phyloP scores from a whole-genome alignment of 331 rosid species.

The Quercus tomentella region DNA sequence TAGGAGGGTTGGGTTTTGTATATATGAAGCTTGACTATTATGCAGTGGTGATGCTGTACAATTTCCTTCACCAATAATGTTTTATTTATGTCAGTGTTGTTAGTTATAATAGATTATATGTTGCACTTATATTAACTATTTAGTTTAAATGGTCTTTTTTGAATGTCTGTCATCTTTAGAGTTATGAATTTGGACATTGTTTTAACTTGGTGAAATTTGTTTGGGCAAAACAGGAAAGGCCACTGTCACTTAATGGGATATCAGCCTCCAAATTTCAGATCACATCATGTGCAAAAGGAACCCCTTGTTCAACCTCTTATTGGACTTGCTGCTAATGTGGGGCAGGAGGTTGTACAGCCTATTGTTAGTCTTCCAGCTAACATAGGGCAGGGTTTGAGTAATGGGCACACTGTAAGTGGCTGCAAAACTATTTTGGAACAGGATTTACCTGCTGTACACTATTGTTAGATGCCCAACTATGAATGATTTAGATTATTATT shows the following conservation, averaged over 20 bases:
- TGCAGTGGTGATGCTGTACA: not conserved
- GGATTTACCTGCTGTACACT: slow-evolving; percentile 14
- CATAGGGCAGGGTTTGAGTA: slow-evolving; percentile 8
- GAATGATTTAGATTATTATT: slow-evolving; percentile 15
- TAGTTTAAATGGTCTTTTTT: slow-evolving; percentile 10
- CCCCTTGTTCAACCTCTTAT: slow-evolving; percentile 19
- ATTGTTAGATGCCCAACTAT: slow-evolving; percentile 20
- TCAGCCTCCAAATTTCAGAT: slow-evolving; percentile 37
- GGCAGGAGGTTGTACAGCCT: slow-evolving; percentile 19
- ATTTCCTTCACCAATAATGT: not conserved
- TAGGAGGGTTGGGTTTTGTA: not conserved
- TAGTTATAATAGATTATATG: not conserved
- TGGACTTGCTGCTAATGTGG: slow-evolving; percentile 23
- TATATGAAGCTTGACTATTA: not conserved
- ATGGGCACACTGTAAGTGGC: slow-evolving; percentile 32
- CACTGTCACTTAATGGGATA: slow-evolving; percentile 74
- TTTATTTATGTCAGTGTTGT: not conserved
- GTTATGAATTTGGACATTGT: slow-evolving; percentile 19
- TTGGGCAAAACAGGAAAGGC: slow-evolving; percentile 63
- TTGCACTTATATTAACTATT: no score
- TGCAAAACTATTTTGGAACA: slow-evolving; percentile 5
- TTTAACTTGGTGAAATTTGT: slow-evolving; percentile 25
- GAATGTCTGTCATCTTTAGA: not conserved
- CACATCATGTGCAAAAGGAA: slow-evolving; percentile 32
- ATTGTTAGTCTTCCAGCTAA: slow-evolving; percentile 20